Percentiles rank a stretch among this genome's conserved stretches.
phyloP scores from a whole-genome alignment of 1,284 basidiomycete genomes.

The Trichosporon faecale region DNA sequence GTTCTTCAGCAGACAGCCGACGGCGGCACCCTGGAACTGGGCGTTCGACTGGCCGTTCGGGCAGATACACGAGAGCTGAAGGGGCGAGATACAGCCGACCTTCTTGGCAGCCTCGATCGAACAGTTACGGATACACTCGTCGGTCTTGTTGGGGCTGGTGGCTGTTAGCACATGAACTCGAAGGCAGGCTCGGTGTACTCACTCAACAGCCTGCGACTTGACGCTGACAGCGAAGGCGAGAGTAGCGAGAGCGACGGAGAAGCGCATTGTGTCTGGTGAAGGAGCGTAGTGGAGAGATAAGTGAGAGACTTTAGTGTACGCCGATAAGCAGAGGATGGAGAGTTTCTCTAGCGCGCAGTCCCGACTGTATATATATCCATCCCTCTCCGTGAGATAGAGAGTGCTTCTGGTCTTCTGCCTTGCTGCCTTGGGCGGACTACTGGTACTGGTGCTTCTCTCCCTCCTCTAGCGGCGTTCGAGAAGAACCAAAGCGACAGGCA shows the following conservation, averaged over 20 bases:
- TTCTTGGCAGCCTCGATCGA: neutral
- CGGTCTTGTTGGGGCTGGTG: slow-evolving; percentile 3
- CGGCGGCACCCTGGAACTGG: neutral
- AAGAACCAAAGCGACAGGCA: neutral
- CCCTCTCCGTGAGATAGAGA: neutral
- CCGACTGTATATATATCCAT: neutral
- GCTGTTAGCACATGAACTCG: neutral
- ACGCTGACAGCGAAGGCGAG: slow-evolving; percentile 1
- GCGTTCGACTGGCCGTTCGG: neutral
- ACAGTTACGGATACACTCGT: slow-evolving; percentile 1
- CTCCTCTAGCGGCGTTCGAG: neutral
- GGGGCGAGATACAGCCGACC: slow-evolving; percentile 1
- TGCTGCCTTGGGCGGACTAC: neutral
- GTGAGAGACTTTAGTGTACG: neutral
- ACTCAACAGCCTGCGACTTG: neutral
- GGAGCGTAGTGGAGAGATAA: neutral
- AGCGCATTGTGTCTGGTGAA: neutral
- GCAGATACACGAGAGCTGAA: slow-evolving; percentile 5
- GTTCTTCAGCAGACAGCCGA: neutral
- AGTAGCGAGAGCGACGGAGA: neutral
- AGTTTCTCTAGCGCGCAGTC: neutral
- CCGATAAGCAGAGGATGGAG: neutral
- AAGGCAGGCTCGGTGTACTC: neutral
- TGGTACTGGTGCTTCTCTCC: too few relatives aligned
- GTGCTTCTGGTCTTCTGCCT: neutral